Evolutionary conservation across 495 filamentous ascomycete species (phyloP), one percentile per base, ranked within the genome.

Genomic region (Parmelia sp.): DNA sequence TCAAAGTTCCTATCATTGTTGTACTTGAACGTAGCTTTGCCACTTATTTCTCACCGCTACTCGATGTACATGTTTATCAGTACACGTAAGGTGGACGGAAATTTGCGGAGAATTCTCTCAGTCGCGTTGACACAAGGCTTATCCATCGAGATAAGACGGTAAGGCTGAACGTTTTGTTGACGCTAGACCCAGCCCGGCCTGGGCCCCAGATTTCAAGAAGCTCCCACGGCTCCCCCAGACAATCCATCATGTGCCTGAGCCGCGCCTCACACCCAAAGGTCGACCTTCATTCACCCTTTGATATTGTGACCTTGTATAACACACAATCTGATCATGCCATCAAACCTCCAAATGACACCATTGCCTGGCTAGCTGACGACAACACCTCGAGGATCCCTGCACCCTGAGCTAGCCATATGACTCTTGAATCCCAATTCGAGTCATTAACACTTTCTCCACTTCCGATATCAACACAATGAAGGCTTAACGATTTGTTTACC

Each of bases 291-390:
- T 9, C 33, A 5, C 10, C 35, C 35, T 36, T 58, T n/a, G n/a
- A 39, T n/a, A 25, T 31, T 47, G 62, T 64, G 62, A 64, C 42
- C 49, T 39, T 40, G 27, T 58, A 58, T 19, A 19, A 29, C 3
- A 29, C 3, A 53, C 33, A 45, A 49, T n/a, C 25, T 7, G 0
- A 59, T 23, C 62, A 51, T 59, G 31, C 33, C 9, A 51, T 40
- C n/a, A 25, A 27, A 40, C 33, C 57, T 55, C 51, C 4, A 33
- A 3, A 33, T 55, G 29, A 33, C 57, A 39, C 36, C 11, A 39
- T 23, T 27, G 25, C 23, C 14, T 7, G 0, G 14, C 5, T 59
- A 37, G 5, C 67, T 73, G 62, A 76, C 68, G 49, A 73, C 19
- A 35, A 58, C 15, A 37, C 62, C 17, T 51, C 37, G 37, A 49